phyloP scores from a whole-genome alignment of 768 basidiomycete genomes.

The Hortiboletus campestris region DNA sequence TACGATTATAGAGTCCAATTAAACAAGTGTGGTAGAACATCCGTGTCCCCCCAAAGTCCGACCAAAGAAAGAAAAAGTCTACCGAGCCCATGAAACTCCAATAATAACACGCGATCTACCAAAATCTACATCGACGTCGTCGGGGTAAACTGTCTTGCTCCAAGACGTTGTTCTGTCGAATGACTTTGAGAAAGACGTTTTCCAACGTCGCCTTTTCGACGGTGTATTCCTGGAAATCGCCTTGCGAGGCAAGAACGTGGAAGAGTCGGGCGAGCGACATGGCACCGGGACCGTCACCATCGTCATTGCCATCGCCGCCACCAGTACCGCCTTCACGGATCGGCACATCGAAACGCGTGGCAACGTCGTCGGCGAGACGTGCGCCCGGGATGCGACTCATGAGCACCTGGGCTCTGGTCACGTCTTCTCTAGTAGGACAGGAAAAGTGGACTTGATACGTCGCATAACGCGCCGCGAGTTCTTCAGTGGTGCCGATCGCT shows the following conservation, averaged over 20 bases:
- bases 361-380: conserved; percentile 68
- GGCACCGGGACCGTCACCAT: neutral
- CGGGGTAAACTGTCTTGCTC: conserved; percentile 40
- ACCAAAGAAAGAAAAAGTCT: too few species aligned
- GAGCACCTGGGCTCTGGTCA: conserved; percentile 52
- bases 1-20: too few species aligned
- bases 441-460: conserved; percentile 78
- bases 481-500: conserved; percentile 68
- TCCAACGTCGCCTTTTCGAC: conserved; percentile 70
- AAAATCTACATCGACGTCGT: conserved; percentile 5
- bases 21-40: too few species aligned
- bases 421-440: conserved; percentile 61
- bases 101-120: neutral
- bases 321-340: conserved; percentile 26
- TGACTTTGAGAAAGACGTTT: conserved; percentile 71
- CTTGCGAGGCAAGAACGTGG: conserved; percentile 48
- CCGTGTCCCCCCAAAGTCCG: too few species aligned
- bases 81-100: too few species aligned
- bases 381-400: conserved; percentile 65
- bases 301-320: neutral
- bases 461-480: conserved; percentile 64
- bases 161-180: conserved; percentile 55
- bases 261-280: conserved; percentile 61
- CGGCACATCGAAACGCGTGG: conserved; percentile 73
- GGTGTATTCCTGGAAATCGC: conserved; percentile 62